phyloP scores from a whole-genome alignment of 2,329 filamentous ascomycete genomes.

The Epichloe glyceriae region DNA sequence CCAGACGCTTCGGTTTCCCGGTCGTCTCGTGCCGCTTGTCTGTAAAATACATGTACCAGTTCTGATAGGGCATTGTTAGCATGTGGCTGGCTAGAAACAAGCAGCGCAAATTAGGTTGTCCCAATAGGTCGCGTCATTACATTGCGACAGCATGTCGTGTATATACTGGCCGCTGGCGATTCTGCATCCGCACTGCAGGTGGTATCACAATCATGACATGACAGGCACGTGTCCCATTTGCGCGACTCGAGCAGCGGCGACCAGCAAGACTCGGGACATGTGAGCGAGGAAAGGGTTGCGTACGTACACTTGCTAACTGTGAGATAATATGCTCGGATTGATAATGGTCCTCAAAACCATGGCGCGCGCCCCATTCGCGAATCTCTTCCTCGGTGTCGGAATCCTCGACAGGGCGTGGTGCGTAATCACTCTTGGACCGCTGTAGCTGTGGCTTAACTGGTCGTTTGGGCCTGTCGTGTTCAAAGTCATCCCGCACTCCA shows the following conservation, averaged over 20 bases:
- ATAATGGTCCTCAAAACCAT: constrained; percentile 89
- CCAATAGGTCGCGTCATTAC: neutral
- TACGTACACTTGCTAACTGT: constrained; percentile 62
- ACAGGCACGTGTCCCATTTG: constrained; percentile 4
- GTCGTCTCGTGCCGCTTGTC: constrained; percentile 96
- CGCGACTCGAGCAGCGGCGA: constrained; percentile 1
- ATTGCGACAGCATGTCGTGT: neutral
- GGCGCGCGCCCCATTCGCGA: constrained; percentile 49
- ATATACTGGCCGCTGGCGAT: neutral
- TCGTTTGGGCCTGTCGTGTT: constrained; percentile 23
- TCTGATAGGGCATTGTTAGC: constrained; percentile 35
- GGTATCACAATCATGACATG: constrained; percentile 5
- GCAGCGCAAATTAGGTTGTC: neutral
- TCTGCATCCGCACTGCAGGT: neutral
- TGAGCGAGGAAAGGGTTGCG: neutral
- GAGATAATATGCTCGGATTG: constrained; percentile 82
- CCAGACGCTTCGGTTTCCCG: constrained; percentile 63
- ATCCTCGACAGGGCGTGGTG: constrained; percentile 27
- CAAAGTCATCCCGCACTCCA: constrained; percentile 19
- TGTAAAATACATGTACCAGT: constrained; percentile 99
- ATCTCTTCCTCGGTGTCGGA: constrained; percentile 30
- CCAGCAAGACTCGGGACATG: neutral
- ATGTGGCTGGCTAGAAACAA: neutral
- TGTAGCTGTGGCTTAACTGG: constrained; percentile 37
- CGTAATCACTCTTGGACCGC: constrained; percentile 45